Conservation (phyloP, 495 filamentous ascomycete species). For the Penicillium samsonianum region DNA sequence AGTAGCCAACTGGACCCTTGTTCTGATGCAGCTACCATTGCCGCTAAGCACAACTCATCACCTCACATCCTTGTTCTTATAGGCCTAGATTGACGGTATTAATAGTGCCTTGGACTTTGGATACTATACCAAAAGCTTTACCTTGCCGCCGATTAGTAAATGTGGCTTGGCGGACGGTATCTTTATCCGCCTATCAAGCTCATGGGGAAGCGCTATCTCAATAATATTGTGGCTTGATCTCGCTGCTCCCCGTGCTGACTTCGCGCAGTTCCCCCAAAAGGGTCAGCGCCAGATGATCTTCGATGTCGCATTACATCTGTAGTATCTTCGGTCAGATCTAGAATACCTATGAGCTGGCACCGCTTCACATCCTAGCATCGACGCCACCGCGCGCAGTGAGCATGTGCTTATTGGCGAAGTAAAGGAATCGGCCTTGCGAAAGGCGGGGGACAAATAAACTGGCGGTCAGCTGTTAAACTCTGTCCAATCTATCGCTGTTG, state of each 20-base stretch:
- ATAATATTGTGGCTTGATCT: slow-evolving; percentile 26
- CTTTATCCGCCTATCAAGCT: slow-evolving; percentile 19
- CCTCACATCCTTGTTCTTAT: slow-evolving; percentile 33
- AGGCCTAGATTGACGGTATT: slow-evolving; percentile 52
- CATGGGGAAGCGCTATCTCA: slow-evolving; percentile 17
- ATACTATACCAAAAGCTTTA: no score
- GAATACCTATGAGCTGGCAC: neutral
- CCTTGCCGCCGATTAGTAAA: slow-evolving; percentile 28
- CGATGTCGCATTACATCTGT: slow-evolving; percentile 33
- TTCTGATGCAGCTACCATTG: slow-evolving; percentile 15
- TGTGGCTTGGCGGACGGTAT: slow-evolving; percentile 19
- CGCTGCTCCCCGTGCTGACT: slow-evolving; percentile 16
- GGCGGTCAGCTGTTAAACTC: neutral
- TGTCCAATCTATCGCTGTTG: neutral
- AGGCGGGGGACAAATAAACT: neutral
- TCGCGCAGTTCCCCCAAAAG: slow-evolving; percentile 16
- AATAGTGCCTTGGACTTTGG: no score
- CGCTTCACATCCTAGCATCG: neutral
- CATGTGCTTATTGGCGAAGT: slow-evolving; percentile 22
- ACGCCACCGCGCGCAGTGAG: slow-evolving; percentile 8
- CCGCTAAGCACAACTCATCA: slow-evolving; percentile 34
- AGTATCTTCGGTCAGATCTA: slow-evolving; percentile 17
- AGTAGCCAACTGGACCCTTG: neutral
- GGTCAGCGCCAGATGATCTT: slow-evolving; percentile 21
- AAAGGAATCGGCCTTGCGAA: neutral